These are phyloP conservation scores for Ascochyta fabae DNA, from an alignment of 2,329 filamentous ascomycete species.

Conservation along the genomic window DNA sequence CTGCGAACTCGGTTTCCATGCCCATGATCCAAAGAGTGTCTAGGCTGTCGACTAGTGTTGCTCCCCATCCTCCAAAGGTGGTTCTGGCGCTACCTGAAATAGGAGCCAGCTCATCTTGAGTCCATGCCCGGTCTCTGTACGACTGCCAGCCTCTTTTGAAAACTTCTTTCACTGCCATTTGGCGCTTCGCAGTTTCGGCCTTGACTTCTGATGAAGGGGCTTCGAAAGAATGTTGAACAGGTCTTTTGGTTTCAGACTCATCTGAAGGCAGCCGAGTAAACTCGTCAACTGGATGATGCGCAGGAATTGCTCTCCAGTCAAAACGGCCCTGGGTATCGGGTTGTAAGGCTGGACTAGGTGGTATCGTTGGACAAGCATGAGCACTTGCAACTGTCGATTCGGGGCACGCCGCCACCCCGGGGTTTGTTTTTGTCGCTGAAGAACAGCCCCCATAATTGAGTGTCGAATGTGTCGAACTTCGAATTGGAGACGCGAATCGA, in stretches of 20 bases:
- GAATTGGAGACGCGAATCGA: too few relatives aligned
- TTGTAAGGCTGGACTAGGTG: constrained; percentile 15
- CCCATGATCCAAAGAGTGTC: constrained; percentile 57
- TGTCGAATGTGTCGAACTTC: too few relatives aligned
- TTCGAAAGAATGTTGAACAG: constrained; percentile 14
- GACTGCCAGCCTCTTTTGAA: constrained; percentile 52
- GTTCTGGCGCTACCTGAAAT: constrained; percentile 47
- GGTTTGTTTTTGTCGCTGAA: too few relatives aligned
- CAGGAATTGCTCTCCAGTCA: constrained; percentile 22
- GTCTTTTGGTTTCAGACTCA: constrained; percentile 1
- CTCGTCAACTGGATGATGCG: constrained; percentile 14
- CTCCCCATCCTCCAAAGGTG: constrained; percentile 56
- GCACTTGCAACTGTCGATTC: background rate
- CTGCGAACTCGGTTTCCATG: constrained; percentile 53
- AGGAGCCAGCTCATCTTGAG: constrained; percentile 55
- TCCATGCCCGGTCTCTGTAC: constrained; percentile 59
- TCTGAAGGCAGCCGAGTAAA: constrained; percentile 15
- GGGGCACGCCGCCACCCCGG: too few relatives aligned
- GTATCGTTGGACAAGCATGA: constrained; percentile 19
- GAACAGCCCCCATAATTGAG: too few relatives aligned
- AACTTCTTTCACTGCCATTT: constrained; percentile 39
- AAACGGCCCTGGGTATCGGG: constrained; percentile 22
- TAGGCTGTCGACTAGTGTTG: constrained; percentile 53
- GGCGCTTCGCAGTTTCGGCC: constrained; percentile 49
- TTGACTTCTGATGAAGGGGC: constrained; percentile 1